Percentiles rank a stretch among this genome's conserved stretches.
phyloP scores from a whole-genome alignment of 257 asterid species.

The Nicotiana undulata region DNA sequence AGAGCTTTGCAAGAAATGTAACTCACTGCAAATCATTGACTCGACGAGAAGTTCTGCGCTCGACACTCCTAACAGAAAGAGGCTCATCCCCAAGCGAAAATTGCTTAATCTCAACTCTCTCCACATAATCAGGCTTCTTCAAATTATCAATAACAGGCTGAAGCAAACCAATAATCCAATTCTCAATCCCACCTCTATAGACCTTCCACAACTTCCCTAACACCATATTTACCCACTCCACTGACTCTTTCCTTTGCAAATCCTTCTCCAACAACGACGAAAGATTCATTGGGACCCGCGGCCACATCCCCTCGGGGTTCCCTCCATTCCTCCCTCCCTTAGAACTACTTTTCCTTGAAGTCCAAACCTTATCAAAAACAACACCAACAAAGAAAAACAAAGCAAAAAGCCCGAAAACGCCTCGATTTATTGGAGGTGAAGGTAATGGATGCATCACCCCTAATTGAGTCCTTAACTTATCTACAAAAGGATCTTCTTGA shows the following conservation, averaged over 20 bases:
- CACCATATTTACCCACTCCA: conserved; percentile 94
- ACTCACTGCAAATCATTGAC: conserved; percentile 88
- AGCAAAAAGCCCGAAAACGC: conserved; percentile 56
- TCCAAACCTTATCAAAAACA: conserved; percentile 84
- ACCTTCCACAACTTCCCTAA: conserved; percentile 87
- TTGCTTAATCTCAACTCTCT: conserved; percentile 80
- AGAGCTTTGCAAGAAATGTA: not conserved
- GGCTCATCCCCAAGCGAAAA: conserved; percentile 83
- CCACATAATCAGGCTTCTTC: conserved; percentile 74
- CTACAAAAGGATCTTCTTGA: conserved; percentile 85
- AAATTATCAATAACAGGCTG: conserved; percentile 87
- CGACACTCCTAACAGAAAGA: conserved; percentile 76
- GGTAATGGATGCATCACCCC: conserved; percentile 93
- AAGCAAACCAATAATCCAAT: conserved; percentile 74
- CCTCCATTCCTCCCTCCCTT: conserved; percentile 13
- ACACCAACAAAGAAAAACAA: conserved; percentile 91
- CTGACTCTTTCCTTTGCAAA: conserved; percentile 82
- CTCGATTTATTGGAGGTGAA: conserved; percentile 62
- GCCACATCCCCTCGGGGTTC: conserved; percentile 42
- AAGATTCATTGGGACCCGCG: conserved; percentile 47
- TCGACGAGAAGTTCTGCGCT: conserved; percentile 74
- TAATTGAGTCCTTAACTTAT: conserved; percentile 83
- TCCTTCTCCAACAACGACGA: conserved; percentile 69
- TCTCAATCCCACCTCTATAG: conserved; percentile 61
- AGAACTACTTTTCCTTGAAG: conserved; percentile 44